phyloP scores from a whole-genome alignment of 2,329 filamentous ascomycete genomes.

The Karstenula rhodostoma region DNA sequence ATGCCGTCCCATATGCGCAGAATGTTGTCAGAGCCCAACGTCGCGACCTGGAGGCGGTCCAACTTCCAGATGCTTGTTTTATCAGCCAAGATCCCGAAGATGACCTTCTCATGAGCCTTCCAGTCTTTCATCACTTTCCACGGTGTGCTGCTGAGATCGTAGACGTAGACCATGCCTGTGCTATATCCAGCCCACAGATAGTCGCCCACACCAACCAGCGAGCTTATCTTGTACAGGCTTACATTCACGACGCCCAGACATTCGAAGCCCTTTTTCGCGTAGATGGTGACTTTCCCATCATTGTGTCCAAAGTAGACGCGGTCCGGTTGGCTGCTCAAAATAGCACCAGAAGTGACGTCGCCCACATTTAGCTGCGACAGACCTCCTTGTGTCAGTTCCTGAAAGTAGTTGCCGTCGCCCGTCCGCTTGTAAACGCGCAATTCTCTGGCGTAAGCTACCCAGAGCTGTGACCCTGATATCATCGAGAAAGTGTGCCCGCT shows the following conservation, averaged over 20 bases:
- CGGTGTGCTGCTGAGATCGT: slow-evolving; percentile 81
- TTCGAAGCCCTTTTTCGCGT: slow-evolving; percentile 77
- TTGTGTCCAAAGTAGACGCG: slow-evolving; percentile 89
- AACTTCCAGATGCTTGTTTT: slow-evolving; percentile 83
- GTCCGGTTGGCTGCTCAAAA: slow-evolving; percentile 76
- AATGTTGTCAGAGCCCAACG: slow-evolving; percentile 85
- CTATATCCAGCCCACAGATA: slow-evolving; percentile 94
- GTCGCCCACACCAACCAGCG: slow-evolving; percentile 79
- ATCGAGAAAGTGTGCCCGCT: slow-evolving; percentile 89
- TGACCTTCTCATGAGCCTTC: slow-evolving; percentile 86
- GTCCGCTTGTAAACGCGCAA: slow-evolving; percentile 84
- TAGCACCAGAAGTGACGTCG: slow-evolving; percentile 85
- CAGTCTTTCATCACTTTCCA: slow-evolving; percentile 96
- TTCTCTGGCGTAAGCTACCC: slow-evolving; percentile 88
- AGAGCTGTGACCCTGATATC: slow-evolving; percentile 82
- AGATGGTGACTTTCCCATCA: slow-evolving; percentile 95
- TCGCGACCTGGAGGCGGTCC: slow-evolving; percentile 83
- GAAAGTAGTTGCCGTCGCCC: slow-evolving; percentile 70
- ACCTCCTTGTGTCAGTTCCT: slow-evolving; percentile 77
- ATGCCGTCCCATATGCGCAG: slow-evolving; percentile 91
- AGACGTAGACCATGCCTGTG: slow-evolving; percentile 91
- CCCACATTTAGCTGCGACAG: slow-evolving; percentile 76
- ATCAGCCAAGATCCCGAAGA: slow-evolving; percentile 80
- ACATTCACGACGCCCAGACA: slow-evolving; percentile 84
- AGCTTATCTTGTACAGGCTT: slow-evolving; percentile 95